phyloP scores from a whole-genome alignment of 129 eudicot species.

The Escallonia herrerae region DNA sequence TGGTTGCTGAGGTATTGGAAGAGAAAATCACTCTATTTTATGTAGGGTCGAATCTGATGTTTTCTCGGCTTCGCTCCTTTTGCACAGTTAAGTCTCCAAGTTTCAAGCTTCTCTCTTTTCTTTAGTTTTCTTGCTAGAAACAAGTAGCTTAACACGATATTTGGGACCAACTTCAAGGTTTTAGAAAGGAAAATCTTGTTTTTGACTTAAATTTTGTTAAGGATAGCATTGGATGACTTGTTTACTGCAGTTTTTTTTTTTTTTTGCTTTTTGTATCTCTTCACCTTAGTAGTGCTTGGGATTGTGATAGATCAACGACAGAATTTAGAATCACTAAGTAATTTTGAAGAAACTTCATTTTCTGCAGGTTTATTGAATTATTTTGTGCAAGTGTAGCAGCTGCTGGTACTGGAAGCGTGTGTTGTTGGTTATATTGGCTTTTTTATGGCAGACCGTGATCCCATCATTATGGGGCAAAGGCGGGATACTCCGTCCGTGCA shows the following conservation, averaged over 20 bases:
- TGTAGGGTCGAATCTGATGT: background rate
- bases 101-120: background rate
- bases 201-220: no score
- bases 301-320: background rate
- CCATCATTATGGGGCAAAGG: slow-evolving; percentile 29
- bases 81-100: background rate
- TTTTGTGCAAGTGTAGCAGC: background rate
- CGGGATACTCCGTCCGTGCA: slow-evolving; percentile 24
- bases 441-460: slow-evolving; percentile 40
- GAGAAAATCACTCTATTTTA: background rate
- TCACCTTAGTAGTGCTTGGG: background rate
- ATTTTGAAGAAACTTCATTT: background rate
- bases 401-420: background rate
- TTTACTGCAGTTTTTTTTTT: background rate
- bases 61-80: background rate
- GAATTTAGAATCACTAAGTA: background rate
- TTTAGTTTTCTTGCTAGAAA: background rate
- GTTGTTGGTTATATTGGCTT: background rate
- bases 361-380: background rate
- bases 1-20: background rate
- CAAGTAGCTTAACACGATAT: no score
- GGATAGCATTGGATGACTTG: no score
- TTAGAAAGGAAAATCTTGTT: no score
- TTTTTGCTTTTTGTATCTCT: background rate
- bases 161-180: no score